Base-by-base conservation (phyloP, 345 rosid genomes). In the Ricinus communis region DNA sequence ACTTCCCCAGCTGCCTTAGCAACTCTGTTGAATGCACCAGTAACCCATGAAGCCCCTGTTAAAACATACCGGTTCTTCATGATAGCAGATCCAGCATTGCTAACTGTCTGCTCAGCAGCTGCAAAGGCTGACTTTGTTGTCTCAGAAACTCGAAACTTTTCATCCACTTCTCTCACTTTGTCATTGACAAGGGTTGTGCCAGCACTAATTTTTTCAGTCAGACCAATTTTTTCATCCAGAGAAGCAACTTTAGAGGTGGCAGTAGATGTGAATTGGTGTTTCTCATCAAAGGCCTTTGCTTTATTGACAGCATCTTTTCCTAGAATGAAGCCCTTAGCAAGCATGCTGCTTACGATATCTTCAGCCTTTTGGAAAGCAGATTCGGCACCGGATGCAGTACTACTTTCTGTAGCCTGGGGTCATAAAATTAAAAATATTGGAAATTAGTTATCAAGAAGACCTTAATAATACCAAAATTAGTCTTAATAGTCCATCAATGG, bases 351-450 rank as follows among this genome's bases (percentile, higher is more conserved):
- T 25, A 75, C 79, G 24, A 75, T 72, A 36, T 75, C 79, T 64
- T 75, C 79, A 9, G 79, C 79, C 79, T 75, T 75, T n/a, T 75
- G 79, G 64, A 75, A 33, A 25, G 74, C 79, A 62, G 79, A 70
- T 19, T 49, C 74, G 41, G 66, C 50, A 45, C 66, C 49, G 19
- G 72, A 83, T 25, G 68, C 31, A 61, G 50, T 76, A 21, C 49
- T 70, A 52, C 75, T 81, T 65, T 77, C 77, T 5, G 75, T 74
- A 64, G 70, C 86, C 96, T 88, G 47, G 27, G 52, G 40, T 71
- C 13, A 51, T 50, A 27, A 36, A 63, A 63, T 70, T 25, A 46
- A 65, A 11, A 25, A 0, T 16, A n/a, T n/a, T 31, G 21, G 33
- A 59, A 55, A 40, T 58, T 49, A 51, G 36, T 19, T 19, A 55